A percentile compares a stretch with the other conserved stretches of the same genome.
Evolutionary conservation across 768 basidiomycete genomes (phyloP).

Genomic region (Symmetrospora coprosmae): DNA sequence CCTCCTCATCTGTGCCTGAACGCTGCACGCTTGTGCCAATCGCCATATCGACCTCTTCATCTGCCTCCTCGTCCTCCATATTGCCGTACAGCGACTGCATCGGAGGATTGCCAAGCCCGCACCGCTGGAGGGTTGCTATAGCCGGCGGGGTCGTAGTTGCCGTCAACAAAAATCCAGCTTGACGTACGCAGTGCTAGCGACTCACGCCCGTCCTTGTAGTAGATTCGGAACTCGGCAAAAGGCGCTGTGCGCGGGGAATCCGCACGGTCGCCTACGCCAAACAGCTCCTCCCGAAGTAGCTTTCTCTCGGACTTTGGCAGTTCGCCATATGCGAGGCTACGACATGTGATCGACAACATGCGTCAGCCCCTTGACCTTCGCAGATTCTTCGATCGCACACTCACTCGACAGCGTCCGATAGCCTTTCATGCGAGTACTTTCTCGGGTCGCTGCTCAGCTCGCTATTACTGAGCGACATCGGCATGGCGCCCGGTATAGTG

Average conservation of each 20-base stretch:
- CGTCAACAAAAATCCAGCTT: not conserved
- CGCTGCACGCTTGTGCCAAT: not conserved
- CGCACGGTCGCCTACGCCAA: not conserved
- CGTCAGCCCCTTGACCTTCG: no score
- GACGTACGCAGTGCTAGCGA: not conserved
- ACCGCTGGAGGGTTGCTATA: not conserved
- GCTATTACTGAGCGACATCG: not conserved
- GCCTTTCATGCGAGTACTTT: not conserved
- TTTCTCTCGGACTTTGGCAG: not conserved
- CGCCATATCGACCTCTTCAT: not conserved
- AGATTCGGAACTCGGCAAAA: slow-evolving; percentile 12
- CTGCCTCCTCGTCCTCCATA: no score
- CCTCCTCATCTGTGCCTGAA: no score
- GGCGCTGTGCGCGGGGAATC: not conserved
- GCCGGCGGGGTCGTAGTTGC: not conserved
- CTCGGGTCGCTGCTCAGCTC: not conserved
- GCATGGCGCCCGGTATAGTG: not conserved
- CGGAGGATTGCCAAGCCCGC: not conserved
- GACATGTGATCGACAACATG: not conserved
- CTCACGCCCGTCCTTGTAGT: slow-evolving; percentile 9
- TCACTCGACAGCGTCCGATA: slow-evolving; percentile 6
- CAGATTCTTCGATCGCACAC: not conserved
- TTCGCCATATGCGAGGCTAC: not conserved
- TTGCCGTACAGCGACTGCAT: no score
- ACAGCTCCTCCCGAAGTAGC: not conserved